phyloP scores from a whole-genome alignment of 345 rosid genomes.

The Hypericum perforatum region DNA sequence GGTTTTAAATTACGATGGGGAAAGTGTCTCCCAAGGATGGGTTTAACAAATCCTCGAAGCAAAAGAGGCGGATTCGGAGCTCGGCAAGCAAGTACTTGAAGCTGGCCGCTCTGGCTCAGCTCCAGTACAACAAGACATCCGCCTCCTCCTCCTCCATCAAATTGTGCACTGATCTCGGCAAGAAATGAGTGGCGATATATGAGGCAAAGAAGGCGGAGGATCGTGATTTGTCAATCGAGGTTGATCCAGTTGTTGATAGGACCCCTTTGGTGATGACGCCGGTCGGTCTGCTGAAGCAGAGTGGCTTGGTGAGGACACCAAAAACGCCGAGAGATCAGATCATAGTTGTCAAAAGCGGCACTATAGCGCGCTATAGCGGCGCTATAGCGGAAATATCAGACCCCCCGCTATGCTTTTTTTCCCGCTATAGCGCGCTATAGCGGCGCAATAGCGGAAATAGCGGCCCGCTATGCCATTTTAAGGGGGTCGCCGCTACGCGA shows the following conservation, averaged over 20 bases:
- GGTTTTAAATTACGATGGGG: conserved; percentile 36
- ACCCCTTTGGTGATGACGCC: conserved; percentile 56
- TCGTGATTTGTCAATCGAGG: conserved; percentile 17
- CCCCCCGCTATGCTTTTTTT: too few relatives aligned
- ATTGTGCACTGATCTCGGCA: conserved; percentile 64
- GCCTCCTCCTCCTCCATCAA: conserved; percentile 38
- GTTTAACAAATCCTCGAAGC: conserved; percentile 28
- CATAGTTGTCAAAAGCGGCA: too few relatives aligned
- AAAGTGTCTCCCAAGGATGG: conserved; percentile 56
- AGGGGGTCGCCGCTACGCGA: too few relatives aligned
- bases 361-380: too few relatives aligned
- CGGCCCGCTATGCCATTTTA: too few relatives aligned
- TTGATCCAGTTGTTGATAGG: conserved; percentile 23
- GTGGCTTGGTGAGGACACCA: conserved; percentile 46
- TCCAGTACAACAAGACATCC: conserved; percentile 33
- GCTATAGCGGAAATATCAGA: too few relatives aligned
- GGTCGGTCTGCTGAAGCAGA: conserved; percentile 38
- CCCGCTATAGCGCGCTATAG: too few relatives aligned
- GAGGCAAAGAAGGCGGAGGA: conserved; percentile 32
- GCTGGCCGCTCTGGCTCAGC: conserved; percentile 79
- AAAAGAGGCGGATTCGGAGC: conserved; percentile 44
- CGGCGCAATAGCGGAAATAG: too few relatives aligned
- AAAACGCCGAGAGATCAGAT: conserved; percentile 60
- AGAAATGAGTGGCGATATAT: conserved; percentile 48
- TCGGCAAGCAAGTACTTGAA: conserved; percentile 57